Evolutionary conservation across 371 early-diverging fungal genomes (phyloP).

Genomic region (Mortierella polycephala): DNA sequence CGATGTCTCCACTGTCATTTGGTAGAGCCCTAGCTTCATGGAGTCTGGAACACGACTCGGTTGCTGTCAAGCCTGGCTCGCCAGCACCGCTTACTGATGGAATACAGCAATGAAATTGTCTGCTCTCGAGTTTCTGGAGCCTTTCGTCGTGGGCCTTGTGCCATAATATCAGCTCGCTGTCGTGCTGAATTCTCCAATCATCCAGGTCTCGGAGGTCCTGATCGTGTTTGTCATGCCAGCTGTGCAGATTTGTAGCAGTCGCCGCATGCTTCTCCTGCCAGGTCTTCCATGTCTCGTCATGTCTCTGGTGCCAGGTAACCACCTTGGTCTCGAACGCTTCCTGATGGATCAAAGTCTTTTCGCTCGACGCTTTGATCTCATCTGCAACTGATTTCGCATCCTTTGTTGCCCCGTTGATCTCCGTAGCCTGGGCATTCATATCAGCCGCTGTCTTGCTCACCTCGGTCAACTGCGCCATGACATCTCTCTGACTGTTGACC

Average conservation of each 20-base stretch:
- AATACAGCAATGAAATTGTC: neutral
- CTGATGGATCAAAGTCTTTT: slow-evolving; percentile 16
- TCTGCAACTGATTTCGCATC: slow-evolving; percentile 5
- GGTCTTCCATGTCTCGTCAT: slow-evolving; percentile 8
- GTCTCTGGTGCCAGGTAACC: slow-evolving; percentile 15
- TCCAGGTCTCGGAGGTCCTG: slow-evolving; percentile 1
- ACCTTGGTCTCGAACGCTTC: slow-evolving; percentile 4
- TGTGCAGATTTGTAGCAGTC: neutral
- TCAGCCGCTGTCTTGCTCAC: no score
- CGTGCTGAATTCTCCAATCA: slow-evolving; percentile 6
- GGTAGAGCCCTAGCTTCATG: no score
- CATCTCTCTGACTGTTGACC: neutral
- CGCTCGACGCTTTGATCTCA: slow-evolving; percentile 12
- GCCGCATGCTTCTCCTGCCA: slow-evolving; percentile 2
- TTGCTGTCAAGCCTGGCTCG: no score
- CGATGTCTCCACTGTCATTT: no score
- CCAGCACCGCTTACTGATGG: neutral
- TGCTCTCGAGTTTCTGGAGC: slow-evolving; percentile 6
- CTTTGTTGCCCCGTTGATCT: slow-evolving; percentile 4
- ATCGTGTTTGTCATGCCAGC: slow-evolving; percentile 20
- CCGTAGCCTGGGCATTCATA: slow-evolving; percentile 1
- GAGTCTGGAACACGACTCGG: no score
- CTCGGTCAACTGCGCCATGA: no score
- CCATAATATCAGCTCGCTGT: slow-evolving; percentile 5
- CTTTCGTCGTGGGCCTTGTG: slow-evolving; percentile 5